phyloP scores from a whole-genome alignment of 148 eudicot species.

The Heliosperma pusillum region DNA sequence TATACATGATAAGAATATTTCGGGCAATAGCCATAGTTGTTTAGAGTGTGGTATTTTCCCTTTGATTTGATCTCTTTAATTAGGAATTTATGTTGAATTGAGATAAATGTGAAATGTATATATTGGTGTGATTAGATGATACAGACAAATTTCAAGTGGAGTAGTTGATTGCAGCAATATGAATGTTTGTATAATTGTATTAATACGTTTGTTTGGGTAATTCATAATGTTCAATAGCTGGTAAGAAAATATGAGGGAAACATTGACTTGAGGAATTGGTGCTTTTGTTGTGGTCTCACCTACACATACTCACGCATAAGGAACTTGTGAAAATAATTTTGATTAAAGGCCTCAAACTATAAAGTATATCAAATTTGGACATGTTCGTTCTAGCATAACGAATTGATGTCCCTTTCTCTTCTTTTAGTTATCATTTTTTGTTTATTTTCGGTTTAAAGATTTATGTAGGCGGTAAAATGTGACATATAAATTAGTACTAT shows the following conservation, averaged over 20 bases:
- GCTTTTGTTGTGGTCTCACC: conserved; percentile 6
- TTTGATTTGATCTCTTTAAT: neutral
- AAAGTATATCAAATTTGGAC: neutral
- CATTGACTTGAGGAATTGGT: neutral
- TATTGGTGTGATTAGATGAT: neutral
- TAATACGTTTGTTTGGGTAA: neutral
- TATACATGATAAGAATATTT: conserved; percentile 11
- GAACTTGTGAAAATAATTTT: neutral
- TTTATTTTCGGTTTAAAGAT: no score
- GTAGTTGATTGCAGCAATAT: conserved; percentile 28
- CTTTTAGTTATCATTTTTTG: no score
- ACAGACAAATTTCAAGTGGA: conserved; percentile 1
- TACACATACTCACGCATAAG: conserved; percentile 7
- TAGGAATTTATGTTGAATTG: neutral
- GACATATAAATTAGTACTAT: no score
- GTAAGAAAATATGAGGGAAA: neutral
- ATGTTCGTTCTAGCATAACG: neutral
- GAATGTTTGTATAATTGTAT: conserved; percentile 10
- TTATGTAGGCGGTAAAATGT: no score
- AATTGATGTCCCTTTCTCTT: neutral
- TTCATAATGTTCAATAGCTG: neutral
- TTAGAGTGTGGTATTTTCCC: neutral
- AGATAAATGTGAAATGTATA: neutral
- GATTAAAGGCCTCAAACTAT: neutral
- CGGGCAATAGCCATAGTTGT: conserved; percentile 22